phyloP scores from a whole-genome alignment of 139 green algal species.

The Yamagishiella unicocca region DNA sequence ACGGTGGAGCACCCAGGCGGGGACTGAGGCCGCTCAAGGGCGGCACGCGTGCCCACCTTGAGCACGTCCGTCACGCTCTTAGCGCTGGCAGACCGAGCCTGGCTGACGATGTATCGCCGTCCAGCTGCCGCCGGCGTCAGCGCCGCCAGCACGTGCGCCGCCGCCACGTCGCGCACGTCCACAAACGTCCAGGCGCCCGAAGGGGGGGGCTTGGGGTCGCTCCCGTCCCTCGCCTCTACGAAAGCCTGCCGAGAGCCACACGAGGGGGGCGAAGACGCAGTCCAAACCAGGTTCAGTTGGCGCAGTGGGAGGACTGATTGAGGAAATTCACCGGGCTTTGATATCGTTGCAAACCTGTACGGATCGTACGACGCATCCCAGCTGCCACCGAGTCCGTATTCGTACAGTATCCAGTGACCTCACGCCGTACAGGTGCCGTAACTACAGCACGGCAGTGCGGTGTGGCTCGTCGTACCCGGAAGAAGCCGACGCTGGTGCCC shows the following conservation, averaged over 20 bases:
- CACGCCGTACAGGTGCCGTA: no score
- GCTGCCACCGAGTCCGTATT: no score
- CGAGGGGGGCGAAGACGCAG: no score
- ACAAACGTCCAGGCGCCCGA: conserved; percentile 54
- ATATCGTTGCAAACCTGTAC: no score
- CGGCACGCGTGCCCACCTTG: conserved; percentile 28
- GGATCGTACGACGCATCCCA: no score
- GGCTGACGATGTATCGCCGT: conserved; percentile 54
- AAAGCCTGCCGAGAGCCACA: background rate
- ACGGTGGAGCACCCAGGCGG: background rate
- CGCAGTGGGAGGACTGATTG: no score
- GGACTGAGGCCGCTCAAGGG: no score
- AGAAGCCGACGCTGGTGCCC: conserved; percentile 39
- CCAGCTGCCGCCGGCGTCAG: conserved; percentile 2
- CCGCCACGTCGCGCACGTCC: conserved; percentile 57
- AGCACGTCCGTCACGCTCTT: conserved; percentile 34
- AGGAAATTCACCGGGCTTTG: no score
- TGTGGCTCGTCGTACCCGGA: no score
- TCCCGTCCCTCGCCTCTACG: conserved; percentile 24
- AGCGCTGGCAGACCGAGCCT: background rate
- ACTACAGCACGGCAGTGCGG: no score
- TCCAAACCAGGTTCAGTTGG: no score
- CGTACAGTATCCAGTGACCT: no score
- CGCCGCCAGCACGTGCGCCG: conserved; percentile 55
- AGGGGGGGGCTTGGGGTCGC: conserved; percentile 51